These are phyloP conservation scores for Nemania sp. DNA, from an alignment of 2,329 filamentous ascomycete genomes.

Conservation along the genomic window DNA sequence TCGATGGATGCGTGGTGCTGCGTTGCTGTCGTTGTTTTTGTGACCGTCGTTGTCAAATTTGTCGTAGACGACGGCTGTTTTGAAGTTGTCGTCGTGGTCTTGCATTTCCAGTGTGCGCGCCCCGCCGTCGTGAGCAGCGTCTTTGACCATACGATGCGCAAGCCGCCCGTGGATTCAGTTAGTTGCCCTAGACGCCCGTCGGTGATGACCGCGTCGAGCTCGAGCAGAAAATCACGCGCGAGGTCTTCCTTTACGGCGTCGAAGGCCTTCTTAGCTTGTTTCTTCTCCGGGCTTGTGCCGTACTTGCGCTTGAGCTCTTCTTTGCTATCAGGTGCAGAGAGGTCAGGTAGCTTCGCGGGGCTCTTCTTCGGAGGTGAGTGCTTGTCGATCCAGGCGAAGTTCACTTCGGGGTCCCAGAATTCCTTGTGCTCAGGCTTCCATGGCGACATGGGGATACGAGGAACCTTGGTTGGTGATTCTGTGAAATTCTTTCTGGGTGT, in stretches of 20 bases:
- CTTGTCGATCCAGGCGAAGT: slow-evolving; percentile 41
- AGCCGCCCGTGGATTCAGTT: slow-evolving; percentile 66
- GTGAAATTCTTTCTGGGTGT: slow-evolving; percentile 36
- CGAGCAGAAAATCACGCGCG: slow-evolving; percentile 64
- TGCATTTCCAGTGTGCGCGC: slow-evolving; percentile 71
- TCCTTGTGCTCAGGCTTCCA: slow-evolving; percentile 40
- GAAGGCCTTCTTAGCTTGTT: slow-evolving; percentile 62
- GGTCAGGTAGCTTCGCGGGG: slow-evolving; percentile 17
- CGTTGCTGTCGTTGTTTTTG: slow-evolving; percentile 28
- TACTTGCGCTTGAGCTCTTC: slow-evolving; percentile 39
- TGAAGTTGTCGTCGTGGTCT: slow-evolving; percentile 48
- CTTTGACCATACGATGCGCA: slow-evolving; percentile 73
- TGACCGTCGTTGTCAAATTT: slow-evolving; percentile 30
- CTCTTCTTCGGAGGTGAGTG: slow-evolving; percentile 38
- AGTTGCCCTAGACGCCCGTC: slow-evolving; percentile 61
- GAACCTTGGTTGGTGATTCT: slow-evolving; percentile 32
- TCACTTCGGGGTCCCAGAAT: slow-evolving; percentile 41
- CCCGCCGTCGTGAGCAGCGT: slow-evolving; percentile 81
- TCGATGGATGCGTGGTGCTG: slow-evolving; percentile 76
- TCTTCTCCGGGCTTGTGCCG: slow-evolving; percentile 40
- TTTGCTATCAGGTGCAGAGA: slow-evolving; percentile 25
- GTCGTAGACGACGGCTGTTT: slow-evolving; percentile 24
- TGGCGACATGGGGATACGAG: slow-evolving; percentile 36
- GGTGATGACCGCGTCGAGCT: slow-evolving; percentile 70
- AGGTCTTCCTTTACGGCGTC: slow-evolving; percentile 63